Base-by-base conservation (phyloP, 805 yeast species). In the Metschnikowia baotianmanensis region DNA sequence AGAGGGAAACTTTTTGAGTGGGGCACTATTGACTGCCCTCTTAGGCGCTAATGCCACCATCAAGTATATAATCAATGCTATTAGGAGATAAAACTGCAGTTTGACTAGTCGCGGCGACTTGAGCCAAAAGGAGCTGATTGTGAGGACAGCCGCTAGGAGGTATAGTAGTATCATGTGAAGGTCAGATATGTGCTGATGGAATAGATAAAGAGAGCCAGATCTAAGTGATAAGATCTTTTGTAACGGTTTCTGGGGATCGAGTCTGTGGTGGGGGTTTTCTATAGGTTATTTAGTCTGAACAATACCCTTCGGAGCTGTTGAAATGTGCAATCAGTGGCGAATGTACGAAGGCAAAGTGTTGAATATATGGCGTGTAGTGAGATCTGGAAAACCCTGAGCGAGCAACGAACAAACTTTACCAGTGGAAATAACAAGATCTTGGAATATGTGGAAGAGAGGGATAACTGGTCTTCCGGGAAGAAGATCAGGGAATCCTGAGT, bases 1-100 rank as follows among this genome's bases (percentile, higher is more conserved):
- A 10, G 48, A 43, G 18, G 66, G 62, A 41, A 51, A 67, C 15
- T 43, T 53, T 35, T 55, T 53, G 32, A 68, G 49, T 1, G 70
- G 70, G 6, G 67, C 67, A 5, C 65, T 61, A 6, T 47, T 26
- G 6, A 43, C 30, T 4, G 67, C 64, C 10, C 27, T 32, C 7
- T 50, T 39, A 1, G 71, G 71, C 0, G 67, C 53, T n/a, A 58
- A 28, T 13, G 49, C 91, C 83, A 65, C 72, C 88, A 13, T 67
- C 76, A 25, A 27, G 18, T 13, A 34, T 1, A 41, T 9, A 21
- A 34, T 31, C n/a, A 40, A 35, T 11, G 20, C 40, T 2, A 32
- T 22, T 11, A 45, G 25, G 10, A 35, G 22, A 21, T 19, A 40
- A 10, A 35, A 5, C 17, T 39, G 45, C 20, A 28, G n/a, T 22